These are phyloP conservation scores for Mycogone perniciosa DNA, from an alignment of 2,329 filamentous ascomycete species.

Conservation along the genomic window DNA sequence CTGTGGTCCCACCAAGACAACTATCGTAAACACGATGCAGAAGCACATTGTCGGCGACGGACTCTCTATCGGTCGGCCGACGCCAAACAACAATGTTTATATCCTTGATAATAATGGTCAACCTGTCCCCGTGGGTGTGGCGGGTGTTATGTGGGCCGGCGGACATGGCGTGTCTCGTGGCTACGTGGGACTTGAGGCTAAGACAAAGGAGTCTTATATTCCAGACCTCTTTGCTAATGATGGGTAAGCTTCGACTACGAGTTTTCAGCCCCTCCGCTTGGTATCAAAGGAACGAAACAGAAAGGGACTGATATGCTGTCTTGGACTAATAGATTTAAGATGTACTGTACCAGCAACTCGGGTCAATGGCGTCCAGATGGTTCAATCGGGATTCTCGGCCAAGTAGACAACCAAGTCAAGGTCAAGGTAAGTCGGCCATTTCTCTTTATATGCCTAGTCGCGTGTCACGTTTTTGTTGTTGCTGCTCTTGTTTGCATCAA, in stretches of 20 bases:
- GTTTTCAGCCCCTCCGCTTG: no score
- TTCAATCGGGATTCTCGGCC: conserved; percentile 47
- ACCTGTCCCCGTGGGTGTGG: conserved; percentile 40
- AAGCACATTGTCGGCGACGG: conserved; percentile 39
- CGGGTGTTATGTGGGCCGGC: conserved; percentile 52
- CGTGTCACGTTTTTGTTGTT: no score
- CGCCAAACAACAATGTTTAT: conserved; percentile 53
- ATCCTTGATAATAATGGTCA: conserved; percentile 41
- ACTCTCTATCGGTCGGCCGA: conserved; percentile 49
- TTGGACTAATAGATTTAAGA: conserved; percentile 25
- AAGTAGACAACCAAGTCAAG: conserved; percentile 57
- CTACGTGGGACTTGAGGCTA: conserved; percentile 46
- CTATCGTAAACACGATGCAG: conserved; percentile 53
- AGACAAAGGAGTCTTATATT: conserved; percentile 45
- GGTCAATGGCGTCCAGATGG: conserved; percentile 49
- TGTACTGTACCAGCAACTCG: conserved; percentile 57
- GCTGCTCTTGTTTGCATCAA: no score
- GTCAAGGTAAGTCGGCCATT: conserved; percentile 38
- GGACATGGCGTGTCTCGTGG: conserved; percentile 49
- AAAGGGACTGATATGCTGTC: conserved; percentile 7
- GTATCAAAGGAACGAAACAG: neutral
- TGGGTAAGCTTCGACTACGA: conserved; percentile 33
- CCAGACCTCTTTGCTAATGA: conserved; percentile 45
- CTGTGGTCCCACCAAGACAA: conserved; percentile 55
- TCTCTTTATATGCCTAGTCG: no score